Conservation (phyloP, 2,329 filamentous ascomycete species). For the Bipolaris sorokiniana region DNA sequence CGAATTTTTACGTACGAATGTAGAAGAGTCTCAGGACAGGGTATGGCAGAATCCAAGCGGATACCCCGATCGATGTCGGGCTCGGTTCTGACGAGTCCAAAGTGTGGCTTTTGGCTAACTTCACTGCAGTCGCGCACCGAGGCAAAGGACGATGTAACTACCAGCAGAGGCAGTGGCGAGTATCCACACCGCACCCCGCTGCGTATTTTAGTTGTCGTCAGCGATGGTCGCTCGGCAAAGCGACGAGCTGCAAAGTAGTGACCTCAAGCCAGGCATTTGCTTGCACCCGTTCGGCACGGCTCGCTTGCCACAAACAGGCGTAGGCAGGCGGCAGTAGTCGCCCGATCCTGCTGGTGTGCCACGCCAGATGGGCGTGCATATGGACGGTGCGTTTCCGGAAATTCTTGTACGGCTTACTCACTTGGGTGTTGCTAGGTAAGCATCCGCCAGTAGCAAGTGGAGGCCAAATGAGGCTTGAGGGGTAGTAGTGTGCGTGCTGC, state of each 20-base stretch:
- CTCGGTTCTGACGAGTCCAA: neutral
- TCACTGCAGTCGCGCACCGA: neutral
- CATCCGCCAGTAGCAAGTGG: neutral
- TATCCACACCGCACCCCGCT: neutral
- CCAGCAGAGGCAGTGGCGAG: neutral
- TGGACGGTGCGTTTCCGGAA: neutral
- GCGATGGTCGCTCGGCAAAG: neutral
- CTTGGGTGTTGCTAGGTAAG: neutral
- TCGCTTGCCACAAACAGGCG: neutral
- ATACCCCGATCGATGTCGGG: neutral
- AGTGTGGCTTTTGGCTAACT: neutral
- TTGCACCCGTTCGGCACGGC: neutral
- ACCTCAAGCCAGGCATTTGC: neutral
- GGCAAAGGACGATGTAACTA: neutral
- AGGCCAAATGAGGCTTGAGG: conserved; percentile 1
- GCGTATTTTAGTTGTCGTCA: neutral
- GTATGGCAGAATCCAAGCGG: neutral
- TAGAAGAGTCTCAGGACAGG: neutral
- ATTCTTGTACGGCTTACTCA: neutral
- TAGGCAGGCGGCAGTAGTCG: neutral
- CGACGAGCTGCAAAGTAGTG: neutral
- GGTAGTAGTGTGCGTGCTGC: conserved; percentile 2
- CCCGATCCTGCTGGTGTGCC: neutral
- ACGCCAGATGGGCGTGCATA: conserved; percentile 1
- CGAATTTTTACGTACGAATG: neutral